Base-by-base conservation (phyloP, 2,329 filamentous ascomycete genomes). In the Talaromyces sp. region DNA sequence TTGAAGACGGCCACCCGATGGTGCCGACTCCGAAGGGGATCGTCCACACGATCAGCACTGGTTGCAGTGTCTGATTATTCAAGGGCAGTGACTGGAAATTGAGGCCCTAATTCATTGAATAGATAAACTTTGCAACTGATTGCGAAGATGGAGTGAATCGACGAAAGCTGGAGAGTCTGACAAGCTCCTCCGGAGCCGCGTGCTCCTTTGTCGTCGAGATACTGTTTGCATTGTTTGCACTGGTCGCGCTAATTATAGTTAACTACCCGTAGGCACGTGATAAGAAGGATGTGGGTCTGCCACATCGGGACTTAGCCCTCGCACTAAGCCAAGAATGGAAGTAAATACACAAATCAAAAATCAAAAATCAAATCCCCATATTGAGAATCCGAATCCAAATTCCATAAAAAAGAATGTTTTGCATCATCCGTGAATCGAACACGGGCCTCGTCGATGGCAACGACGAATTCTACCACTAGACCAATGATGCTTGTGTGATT, bases 371-470 rank as follows among this genome's bases (percentile, higher is more conserved):
- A n/a, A n/a, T n/a, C n/a, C n/a, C n/a, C n/a, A n/a, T n/a, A n/a
- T n/a, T n/a, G n/a, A n/a, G n/a, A n/a, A n/a, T n/a, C n/a, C n/a
- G n/a, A n/a, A n/a, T n/a, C n/a, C n/a, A n/a, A n/a, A n/a, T n/a
- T n/a, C n/a, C n/a, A n/a, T n/a, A 39, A 48, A 60, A 50, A 65
- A 62, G 33, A 41, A 31, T 13, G 15, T 5, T 21, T 15, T 75
- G 73, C 73, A 75, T 74, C 72, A 73, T 74, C 73, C 73, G 73
- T 73, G 73, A 75, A 75, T 75, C 73, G 73, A 75, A 75, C 73
- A 73, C 73, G 73, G 72, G 72, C 72, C 73, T 75, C 73, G 67
- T 75, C 73, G 73, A 75, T 74, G 72, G 72, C 72, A 74, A 74
- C 71, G 71, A 74, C 66, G 71, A 74, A 74, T 74, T 74, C 72